These are phyloP conservation scores for Byssoonygena ceratinophila DNA, from an alignment of 2,329 filamentous ascomycete species.

Conservation along the genomic window DNA sequence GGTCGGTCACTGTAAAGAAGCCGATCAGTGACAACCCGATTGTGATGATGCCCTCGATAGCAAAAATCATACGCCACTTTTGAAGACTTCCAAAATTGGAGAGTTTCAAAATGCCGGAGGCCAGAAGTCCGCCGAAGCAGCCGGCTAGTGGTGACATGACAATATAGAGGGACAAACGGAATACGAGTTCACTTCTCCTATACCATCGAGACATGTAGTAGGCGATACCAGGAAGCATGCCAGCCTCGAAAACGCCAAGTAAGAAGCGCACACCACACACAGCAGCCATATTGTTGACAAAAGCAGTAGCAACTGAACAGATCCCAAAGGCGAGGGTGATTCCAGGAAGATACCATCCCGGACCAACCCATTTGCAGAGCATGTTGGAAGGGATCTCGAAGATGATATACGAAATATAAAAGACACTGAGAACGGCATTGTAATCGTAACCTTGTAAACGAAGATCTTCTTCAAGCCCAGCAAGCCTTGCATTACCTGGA, in stretches of 20 bases:
- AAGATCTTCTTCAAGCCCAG: constrained; percentile 54
- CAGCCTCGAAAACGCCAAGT: constrained; percentile 59
- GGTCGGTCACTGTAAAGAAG: constrained; percentile 14
- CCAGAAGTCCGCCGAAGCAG: constrained; percentile 59
- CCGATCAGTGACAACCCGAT: constrained; percentile 12
- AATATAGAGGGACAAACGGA: constrained; percentile 58
- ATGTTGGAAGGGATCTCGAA: constrained; percentile 62
- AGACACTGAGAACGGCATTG: constrained; percentile 56
- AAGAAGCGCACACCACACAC: constrained; percentile 55
- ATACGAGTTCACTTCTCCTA: constrained; percentile 55
- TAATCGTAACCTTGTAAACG: constrained; percentile 54
- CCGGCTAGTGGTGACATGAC: constrained; percentile 61
- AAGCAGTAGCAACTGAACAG: constrained; percentile 54
- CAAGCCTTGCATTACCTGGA: constrained; percentile 56
- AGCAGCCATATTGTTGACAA: constrained; percentile 46
- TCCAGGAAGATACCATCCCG: constrained; percentile 59
- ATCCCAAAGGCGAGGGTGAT: constrained; percentile 54
- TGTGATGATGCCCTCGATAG: constrained; percentile 16
- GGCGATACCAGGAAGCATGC: constrained; percentile 62
- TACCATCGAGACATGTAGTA: constrained; percentile 68
- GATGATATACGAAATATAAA: constrained; percentile 63
- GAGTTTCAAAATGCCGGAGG: constrained; percentile 30
- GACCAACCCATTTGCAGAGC: constrained; percentile 59
- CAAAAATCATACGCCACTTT: constrained; percentile 16
- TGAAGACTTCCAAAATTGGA: constrained; percentile 11